Evolutionary conservation across 257 asterid genomes (phyloP).

Genomic region (Mitragyna speciosa): DNA sequence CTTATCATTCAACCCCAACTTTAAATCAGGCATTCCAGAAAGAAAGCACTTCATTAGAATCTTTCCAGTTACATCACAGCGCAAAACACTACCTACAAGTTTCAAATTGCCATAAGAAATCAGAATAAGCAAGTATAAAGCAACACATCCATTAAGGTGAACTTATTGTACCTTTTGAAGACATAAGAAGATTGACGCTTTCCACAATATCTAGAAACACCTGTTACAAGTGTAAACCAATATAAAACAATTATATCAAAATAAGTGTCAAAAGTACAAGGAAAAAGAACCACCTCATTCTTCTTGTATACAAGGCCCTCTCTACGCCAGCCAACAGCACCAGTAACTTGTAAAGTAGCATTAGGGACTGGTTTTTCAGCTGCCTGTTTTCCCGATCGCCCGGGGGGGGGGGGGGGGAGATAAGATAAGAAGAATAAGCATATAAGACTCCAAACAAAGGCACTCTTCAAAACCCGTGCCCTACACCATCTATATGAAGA

Average conservation of each 20-base stretch:
- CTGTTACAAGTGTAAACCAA: slow-evolving; percentile 35
- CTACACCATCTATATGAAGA: background rate
- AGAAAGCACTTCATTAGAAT: slow-evolving; percentile 98
- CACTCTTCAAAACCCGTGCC: background rate
- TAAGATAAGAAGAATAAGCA: slow-evolving; percentile 21
- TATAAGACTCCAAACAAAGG: background rate
- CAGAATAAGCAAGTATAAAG: slow-evolving; percentile 8
- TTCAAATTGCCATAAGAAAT: slow-evolving; percentile 23
- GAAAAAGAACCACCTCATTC: slow-evolving; percentile 69
- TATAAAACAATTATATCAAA: background rate
- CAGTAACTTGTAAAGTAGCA: slow-evolving; percentile 98
- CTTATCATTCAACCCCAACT: slow-evolving; percentile 98
- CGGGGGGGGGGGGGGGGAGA: too few relatives aligned
- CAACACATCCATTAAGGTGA: background rate
- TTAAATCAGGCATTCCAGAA: slow-evolving; percentile 99
- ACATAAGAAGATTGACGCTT: slow-evolving; percentile 98
- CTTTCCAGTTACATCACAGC: slow-evolving; percentile 98
- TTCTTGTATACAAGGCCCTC: slow-evolving; percentile 96
- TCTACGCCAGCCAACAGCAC: slow-evolving; percentile 99
- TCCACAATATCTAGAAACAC: slow-evolving; percentile 98
- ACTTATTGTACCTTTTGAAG: slow-evolving; percentile 73
- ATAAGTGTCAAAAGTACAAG: background rate
- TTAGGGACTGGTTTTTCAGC: slow-evolving; percentile 93
- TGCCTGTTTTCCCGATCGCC: slow-evolving; percentile 50
- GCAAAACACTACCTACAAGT: slow-evolving; percentile 82